Evolutionary conservation across 2,329 filamentous ascomycete genomes (phyloP).

Genomic region (Arthrinium phaeospermum): DNA sequence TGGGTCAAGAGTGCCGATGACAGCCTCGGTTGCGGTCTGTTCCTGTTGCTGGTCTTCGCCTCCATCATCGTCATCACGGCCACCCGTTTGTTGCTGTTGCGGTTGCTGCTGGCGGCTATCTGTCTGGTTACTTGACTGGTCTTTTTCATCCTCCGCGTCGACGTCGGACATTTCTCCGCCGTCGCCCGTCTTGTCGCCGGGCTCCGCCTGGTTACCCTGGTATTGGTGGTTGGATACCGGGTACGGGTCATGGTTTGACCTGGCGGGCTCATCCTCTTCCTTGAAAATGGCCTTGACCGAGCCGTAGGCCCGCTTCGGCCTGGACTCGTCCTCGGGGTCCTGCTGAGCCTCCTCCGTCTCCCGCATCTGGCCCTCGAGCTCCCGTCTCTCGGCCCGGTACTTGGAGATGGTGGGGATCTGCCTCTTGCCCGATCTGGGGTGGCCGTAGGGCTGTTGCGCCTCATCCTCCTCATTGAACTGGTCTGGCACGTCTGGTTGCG

Average conservation of each 20-base stretch:
- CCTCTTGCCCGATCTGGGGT: constrained; percentile 9
- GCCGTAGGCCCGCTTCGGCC: constrained; percentile 40
- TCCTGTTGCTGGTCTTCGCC: constrained; percentile 26
- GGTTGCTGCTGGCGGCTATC: constrained; percentile 14
- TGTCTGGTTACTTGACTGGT: constrained; percentile 24
- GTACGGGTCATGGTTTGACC: constrained; percentile 42
- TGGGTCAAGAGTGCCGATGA: constrained; percentile 46
- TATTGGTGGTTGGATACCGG: constrained; percentile 43
- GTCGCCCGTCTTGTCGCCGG: constrained; percentile 25
- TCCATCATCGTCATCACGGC: background rate
- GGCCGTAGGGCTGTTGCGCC: background rate
- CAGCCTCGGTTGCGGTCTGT: constrained; percentile 43
- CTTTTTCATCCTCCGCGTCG: background rate
- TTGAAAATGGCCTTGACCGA: constrained; percentile 44
- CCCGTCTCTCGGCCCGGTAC: constrained; percentile 52
- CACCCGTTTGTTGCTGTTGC: background rate
- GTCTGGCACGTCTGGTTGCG: background rate
- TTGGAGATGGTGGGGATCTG: constrained; percentile 52
- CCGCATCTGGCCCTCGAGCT: constrained; percentile 48
- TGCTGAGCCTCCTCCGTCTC: constrained; percentile 40
- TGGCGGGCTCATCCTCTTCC: constrained; percentile 37
- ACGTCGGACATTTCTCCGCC: constrained; percentile 21
- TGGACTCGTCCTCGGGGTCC: constrained; percentile 43
- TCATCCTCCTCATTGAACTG: constrained; percentile 6
- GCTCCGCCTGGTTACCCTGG: constrained; percentile 25